phyloP scores from a whole-genome alignment of 2,329 filamentous ascomycete species.

The Neonectria sp. region DNA sequence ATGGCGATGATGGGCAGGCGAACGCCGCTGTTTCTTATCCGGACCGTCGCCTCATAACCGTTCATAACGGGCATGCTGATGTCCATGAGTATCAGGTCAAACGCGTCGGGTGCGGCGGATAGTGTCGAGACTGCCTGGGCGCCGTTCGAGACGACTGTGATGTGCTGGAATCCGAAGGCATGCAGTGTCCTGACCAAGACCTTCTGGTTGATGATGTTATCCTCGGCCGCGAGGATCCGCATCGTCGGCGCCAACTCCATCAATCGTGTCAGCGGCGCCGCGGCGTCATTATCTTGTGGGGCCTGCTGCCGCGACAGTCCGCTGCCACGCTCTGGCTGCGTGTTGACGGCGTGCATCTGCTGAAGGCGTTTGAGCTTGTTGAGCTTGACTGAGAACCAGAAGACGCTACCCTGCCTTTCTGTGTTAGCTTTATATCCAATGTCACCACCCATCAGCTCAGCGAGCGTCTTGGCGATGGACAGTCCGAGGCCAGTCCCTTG shows the following conservation, averaged over 20 bases:
- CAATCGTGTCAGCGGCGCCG: constrained; percentile 45
- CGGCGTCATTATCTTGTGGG: constrained; percentile 34
- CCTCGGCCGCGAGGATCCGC: constrained; percentile 58
- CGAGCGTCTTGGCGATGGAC: constrained; percentile 70
- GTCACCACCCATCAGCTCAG: constrained; percentile 69
- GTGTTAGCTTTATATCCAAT: constrained; percentile 60
- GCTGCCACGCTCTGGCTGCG: constrained; percentile 29
- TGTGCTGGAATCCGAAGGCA: constrained; percentile 57
- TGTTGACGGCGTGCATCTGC: constrained; percentile 44
- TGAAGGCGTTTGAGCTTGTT: constrained; percentile 51
- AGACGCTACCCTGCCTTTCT: constrained; percentile 63
- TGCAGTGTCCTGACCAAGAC: constrained; percentile 56
- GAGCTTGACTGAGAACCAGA: constrained; percentile 66
- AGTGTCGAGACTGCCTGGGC: constrained; percentile 48
- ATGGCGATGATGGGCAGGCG: constrained; percentile 66
- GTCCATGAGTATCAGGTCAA: constrained; percentile 58
- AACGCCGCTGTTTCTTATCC: constrained; percentile 65
- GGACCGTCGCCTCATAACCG: constrained; percentile 61
- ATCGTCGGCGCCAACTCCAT: constrained; percentile 56
- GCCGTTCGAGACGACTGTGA: constrained; percentile 39
- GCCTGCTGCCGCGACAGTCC: constrained; percentile 42
- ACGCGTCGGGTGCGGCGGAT: constrained; percentile 46
- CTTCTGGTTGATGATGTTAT: constrained; percentile 61
- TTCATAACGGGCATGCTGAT: constrained; percentile 70
- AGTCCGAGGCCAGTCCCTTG: constrained; percentile 71